Conservation (phyloP, 2,329 filamentous ascomycete species). For the Cladosporium cucumerinum region DNA sequence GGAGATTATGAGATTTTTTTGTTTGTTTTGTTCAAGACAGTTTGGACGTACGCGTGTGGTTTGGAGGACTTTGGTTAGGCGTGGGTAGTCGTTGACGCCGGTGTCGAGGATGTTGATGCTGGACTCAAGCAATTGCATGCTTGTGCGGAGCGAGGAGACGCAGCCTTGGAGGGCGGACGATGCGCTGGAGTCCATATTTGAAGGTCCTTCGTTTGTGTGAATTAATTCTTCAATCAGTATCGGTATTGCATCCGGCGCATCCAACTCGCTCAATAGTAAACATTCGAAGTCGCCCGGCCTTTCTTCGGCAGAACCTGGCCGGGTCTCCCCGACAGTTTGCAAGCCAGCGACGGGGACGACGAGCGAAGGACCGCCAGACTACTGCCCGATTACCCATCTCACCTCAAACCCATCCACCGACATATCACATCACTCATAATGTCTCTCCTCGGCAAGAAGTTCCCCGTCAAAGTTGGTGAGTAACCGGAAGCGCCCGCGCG, state of each 20-base stretch:
- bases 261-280: background rate
- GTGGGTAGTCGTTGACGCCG: conserved; percentile 62
- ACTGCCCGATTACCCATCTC: background rate
- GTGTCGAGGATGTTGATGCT: conserved; percentile 61
- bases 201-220: background rate
- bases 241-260: background rate
- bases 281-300: conserved; percentile 1
- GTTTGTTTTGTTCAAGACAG: background rate
- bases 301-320: background rate
- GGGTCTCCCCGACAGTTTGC: conserved; percentile 1
- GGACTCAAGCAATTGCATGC: conserved; percentile 59
- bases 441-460: conserved; percentile 52
- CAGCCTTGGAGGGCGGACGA: conserved; percentile 54
- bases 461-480: conserved; percentile 49
- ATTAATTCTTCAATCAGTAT: background rate
- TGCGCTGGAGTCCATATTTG: conserved; percentile 28
- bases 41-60: conserved; percentile 53
- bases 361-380: conserved; percentile 1
- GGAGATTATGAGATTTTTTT: background rate
- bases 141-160: conserved; percentile 58
- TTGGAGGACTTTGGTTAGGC: conserved; percentile 60
- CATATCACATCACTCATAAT: conserved; percentile 12
- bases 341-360: conserved; percentile 4
- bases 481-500: conserved; percentile 18
- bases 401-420: conserved; percentile 15